These are phyloP conservation scores for Elymus sibiricus DNA, from an alignment of 176 grass and related monocot species.

Conservation along the genomic window DNA sequence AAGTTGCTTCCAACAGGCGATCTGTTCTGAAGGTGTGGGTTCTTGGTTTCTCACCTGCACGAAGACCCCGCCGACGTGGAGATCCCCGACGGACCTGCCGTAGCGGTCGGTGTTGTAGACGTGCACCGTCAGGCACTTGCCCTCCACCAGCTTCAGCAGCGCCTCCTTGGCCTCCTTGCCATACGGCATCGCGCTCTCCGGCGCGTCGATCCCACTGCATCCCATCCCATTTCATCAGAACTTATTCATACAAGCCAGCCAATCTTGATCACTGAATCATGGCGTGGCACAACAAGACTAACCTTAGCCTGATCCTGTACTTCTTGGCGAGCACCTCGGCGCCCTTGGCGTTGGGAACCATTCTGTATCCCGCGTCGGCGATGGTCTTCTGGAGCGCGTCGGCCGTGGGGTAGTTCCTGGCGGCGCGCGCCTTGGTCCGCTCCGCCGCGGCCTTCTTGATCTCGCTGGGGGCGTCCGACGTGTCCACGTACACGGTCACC, in stretches of 20 bases:
- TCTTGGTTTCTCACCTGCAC: constrained; percentile 52
- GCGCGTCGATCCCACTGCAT: constrained; percentile 84
- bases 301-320: constrained; percentile 92
- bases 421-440: constrained; percentile 47
- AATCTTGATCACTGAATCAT: background rate
- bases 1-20: background rate
- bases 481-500: constrained; percentile 77
- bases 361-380: constrained; percentile 73
- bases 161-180: constrained; percentile 89
- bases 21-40: no score
- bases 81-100: constrained; percentile 75
- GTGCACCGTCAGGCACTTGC: constrained; percentile 61
- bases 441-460: constrained; percentile 65
- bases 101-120: constrained; percentile 73
- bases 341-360: constrained; percentile 52
- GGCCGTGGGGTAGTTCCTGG: constrained; percentile 65
- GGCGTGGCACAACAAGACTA: background rate
- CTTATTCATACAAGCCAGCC: background rate
- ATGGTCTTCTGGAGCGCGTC: constrained; percentile 77
- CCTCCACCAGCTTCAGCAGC: constrained; percentile 81
- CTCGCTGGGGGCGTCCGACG: constrained; percentile 49
- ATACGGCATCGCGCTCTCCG: constrained; percentile 94
- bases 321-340: constrained; percentile 73
- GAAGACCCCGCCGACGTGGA: constrained; percentile 67
- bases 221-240: background rate